These are phyloP conservation scores for Lupinus albus DNA, from an alignment of 306 rosid species.

Conservation along the genomic window DNA sequence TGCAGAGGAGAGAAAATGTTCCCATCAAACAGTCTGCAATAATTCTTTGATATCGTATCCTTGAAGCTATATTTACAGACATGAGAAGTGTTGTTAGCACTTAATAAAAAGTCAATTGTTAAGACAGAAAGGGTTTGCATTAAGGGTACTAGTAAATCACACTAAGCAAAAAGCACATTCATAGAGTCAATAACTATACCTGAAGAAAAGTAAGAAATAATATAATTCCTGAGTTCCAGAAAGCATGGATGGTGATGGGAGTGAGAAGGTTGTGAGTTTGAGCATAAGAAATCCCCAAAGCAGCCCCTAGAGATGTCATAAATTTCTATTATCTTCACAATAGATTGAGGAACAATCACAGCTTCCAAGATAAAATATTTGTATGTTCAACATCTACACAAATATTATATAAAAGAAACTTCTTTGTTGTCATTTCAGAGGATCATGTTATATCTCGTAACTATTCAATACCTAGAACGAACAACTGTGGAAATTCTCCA, in stretches of 20 bases:
- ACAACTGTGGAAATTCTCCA: conserved; percentile 92
- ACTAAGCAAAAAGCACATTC: background rate
- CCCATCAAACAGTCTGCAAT: conserved; percentile 71
- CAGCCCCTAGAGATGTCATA: conserved; percentile 61
- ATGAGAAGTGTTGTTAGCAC: conserved; percentile 30
- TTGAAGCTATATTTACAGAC: conserved; percentile 66
- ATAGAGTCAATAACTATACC: conserved; percentile 47
- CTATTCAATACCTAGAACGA: conserved; percentile 73
- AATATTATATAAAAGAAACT: conserved; percentile 4
- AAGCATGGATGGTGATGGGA: conserved; percentile 88
- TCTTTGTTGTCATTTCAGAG: conserved; percentile 4
- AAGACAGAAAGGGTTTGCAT: conserved; percentile 8
- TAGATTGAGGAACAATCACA: conserved; percentile 18
- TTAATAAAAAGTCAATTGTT: conserved; percentile 14
- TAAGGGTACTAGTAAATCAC: background rate
- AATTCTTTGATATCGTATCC: conserved; percentile 96
- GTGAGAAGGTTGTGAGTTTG: conserved; percentile 95
- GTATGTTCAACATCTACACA: conserved; percentile 14
- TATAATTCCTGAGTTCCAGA: conserved; percentile 96
- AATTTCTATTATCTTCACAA: conserved; percentile 25
- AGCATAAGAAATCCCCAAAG: conserved; percentile 90
- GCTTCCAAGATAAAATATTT: conserved; percentile 5
- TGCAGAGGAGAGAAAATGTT: conserved; percentile 31
- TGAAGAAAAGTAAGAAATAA: conserved; percentile 84
- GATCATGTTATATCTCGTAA: conserved; percentile 19